A percentile compares a stretch with the other conserved stretches of the same genome.
Evolutionary conservation across 2,329 filamentous ascomycete genomes (phyloP).

Genomic region (Claviceps pazoutovae): DNA sequence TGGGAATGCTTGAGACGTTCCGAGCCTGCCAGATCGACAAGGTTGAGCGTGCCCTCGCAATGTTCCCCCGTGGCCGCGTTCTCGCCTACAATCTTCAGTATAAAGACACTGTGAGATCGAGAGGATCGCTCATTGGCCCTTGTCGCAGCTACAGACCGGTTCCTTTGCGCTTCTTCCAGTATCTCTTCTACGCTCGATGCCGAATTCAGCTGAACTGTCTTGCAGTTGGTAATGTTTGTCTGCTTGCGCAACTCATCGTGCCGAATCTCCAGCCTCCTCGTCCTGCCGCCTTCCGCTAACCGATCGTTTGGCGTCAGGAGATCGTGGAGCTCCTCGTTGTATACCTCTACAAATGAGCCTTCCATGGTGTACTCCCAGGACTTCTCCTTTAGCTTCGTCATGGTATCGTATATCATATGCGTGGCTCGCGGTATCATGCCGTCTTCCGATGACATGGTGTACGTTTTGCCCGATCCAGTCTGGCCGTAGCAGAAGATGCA

Average conservation of each 20-base stretch:
- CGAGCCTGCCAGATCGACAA: slow-evolving; percentile 89
- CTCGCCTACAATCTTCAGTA: slow-evolving; percentile 60
- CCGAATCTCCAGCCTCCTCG: slow-evolving; percentile 72
- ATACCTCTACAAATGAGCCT: slow-evolving; percentile 91
- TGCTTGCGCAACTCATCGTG: slow-evolving; percentile 74
- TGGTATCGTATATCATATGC: slow-evolving; percentile 83
- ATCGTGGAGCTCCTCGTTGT: slow-evolving; percentile 95
- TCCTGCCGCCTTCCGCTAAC: slow-evolving; percentile 56
- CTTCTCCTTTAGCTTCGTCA: slow-evolving; percentile 70
- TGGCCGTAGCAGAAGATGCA: slow-evolving; percentile 99
- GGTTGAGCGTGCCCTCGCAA: slow-evolving; percentile 85
- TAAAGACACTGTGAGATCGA: slow-evolving; percentile 91
- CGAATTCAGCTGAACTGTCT: slow-evolving; percentile 62
- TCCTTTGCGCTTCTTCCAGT: slow-evolving; percentile 65
- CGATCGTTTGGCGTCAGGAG: slow-evolving; percentile 47
- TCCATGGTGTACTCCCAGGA: slow-evolving; percentile 93
- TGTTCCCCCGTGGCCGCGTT: slow-evolving; percentile 68
- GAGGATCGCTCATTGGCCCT: slow-evolving; percentile 93
- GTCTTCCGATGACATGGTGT: slow-evolving; percentile 81
- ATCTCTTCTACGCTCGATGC: slow-evolving; percentile 69
- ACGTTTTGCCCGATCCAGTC: slow-evolving; percentile 92
- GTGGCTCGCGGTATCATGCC: slow-evolving; percentile 94
- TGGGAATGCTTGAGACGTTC: slow-evolving; percentile 81
- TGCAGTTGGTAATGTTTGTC: slow-evolving; percentile 70
- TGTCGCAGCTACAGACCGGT: slow-evolving; percentile 88